Base-by-base conservation (phyloP, 2,329 filamentous ascomycete genomes). In the Fusarium poae region DNA sequence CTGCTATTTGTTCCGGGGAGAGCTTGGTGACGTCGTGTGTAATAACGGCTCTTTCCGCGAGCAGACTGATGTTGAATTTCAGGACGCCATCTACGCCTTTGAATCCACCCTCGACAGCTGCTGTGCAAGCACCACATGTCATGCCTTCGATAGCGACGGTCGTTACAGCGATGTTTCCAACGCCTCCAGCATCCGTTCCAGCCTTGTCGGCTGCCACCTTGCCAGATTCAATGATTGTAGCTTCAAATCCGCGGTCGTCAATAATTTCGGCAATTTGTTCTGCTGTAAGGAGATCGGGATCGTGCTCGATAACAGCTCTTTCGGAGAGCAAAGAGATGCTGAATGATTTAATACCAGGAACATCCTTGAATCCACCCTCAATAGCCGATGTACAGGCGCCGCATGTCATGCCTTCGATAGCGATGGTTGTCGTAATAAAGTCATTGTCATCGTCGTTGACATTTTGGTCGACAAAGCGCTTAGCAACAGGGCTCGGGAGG, bases 91-190 rank as follows among this genome's bases (percentile, higher is more conserved):
- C 88, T 3, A 95, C 80, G 67, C 86, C 88, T 70, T 89, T 88
- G 80, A 99, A 96, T 5, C 92, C 93, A 51, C 88, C 86, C 75
- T 97, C 92, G 3, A 98, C 89, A 8, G 95, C 94, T 2, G 95
- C 95, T 1, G 96, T 98, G 79, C 96, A 99, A 42, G 96, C 93
- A 23, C 95, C 95, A 77, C 96, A 98, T 2, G 96, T 99, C 96
- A 99, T 99, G 51, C 96, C 96, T 71, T 96, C 93, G 56, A 99
- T 92, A 6, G 92, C 89, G 20, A 99, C 86, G 0, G 94, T 98
- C 0, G 94, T 97, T 1, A 89, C 92, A 58, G 90, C 84, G 6
- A 87, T 74, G 51, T 81, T 80, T 66, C 82, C 79, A 59, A 77
- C 77, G 63, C 77, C 73, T 63, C 76, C 79, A 51, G 79, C 70